Conservation (phyloP, 108 stramenopile species). For the Cyclotella distinguenda region DNA sequence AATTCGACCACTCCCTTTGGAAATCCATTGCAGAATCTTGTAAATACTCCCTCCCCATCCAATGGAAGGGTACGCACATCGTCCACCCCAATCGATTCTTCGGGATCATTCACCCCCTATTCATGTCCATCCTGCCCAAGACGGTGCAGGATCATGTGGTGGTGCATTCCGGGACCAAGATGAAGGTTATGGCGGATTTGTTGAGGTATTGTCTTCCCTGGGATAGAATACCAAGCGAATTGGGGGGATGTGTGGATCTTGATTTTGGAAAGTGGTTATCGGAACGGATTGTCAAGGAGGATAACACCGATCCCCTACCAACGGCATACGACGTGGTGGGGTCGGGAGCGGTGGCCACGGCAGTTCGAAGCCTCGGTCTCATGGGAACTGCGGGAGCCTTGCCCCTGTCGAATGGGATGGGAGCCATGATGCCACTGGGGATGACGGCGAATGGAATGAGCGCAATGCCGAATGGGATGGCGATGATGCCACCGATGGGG, state of each 20-base stretch:
- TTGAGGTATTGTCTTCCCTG: conserved; percentile 38
- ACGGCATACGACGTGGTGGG: no score
- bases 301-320: not conserved
- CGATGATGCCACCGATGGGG: no score
- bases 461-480: no score
- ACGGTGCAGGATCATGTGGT: conserved; percentile 37
- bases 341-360: no score
- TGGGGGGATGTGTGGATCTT: conserved; percentile 36
- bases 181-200: conserved; percentile 39
- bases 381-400: no score
- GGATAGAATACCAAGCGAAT: conserved; percentile 34
- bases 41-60: conserved; percentile 23
- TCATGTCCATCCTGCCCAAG: conserved; percentile 37
- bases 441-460: no score
- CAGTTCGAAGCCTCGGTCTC: no score
- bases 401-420: no score
- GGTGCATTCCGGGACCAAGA: conserved; percentile 40
- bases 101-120: conserved; percentile 38
- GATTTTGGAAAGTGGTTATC: conserved; percentile 37
- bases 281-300: conserved; percentile 42
- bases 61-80: conserved; percentile 35
- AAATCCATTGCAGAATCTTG: conserved; percentile 36
- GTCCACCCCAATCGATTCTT: conserved; percentile 43
- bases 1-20: conserved; percentile 40
- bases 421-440: no score